Evolutionary conservation across 371 early-diverging fungal genomes (phyloP).

Genomic region (Coemansia sp.): DNA sequence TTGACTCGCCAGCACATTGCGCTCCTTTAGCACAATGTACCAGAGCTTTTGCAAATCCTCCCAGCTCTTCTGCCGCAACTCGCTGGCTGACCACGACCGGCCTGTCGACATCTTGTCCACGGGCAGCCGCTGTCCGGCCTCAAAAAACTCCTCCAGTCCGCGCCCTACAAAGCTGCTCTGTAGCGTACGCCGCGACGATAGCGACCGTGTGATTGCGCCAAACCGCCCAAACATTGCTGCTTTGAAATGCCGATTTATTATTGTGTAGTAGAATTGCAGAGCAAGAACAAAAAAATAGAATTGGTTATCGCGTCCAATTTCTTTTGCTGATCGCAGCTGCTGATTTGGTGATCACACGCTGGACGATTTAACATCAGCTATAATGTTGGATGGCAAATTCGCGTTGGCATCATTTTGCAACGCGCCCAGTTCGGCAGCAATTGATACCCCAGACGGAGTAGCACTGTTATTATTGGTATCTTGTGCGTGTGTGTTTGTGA

Average conservation of each 20-base stretch:
- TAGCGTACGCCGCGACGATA: conserved; percentile 36
- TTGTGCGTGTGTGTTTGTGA: background rate
- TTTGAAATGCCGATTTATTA: background rate
- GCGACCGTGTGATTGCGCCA: conserved; percentile 22
- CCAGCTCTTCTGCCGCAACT: conserved; percentile 89
- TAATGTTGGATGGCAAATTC: too few species aligned
- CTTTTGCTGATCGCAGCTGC: background rate
- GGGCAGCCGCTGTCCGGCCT: conserved; percentile 69
- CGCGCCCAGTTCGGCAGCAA: background rate
- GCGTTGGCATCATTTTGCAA: background rate
- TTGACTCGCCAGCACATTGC: conserved; percentile 87
- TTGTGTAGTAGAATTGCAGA: background rate
- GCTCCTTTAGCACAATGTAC: conserved; percentile 93
- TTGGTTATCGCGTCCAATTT: background rate
- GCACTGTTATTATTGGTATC: background rate
- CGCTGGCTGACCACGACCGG: conserved; percentile 87
- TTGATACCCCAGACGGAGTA: background rate
- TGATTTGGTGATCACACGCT: background rate
- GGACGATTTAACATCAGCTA: background rate
- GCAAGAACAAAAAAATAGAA: background rate
- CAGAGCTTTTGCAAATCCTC: conserved; percentile 96
- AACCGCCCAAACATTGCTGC: conserved; percentile 29
- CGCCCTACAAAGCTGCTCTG: conserved; percentile 36
- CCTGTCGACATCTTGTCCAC: conserved; percentile 65
- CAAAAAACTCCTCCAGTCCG: conserved; percentile 91